Percentiles rank a stretch among this genome's conserved stretches.
Evolutionary conservation across 139 green algal species (phyloP).

Genomic region (Coelastrella sp.): DNA sequence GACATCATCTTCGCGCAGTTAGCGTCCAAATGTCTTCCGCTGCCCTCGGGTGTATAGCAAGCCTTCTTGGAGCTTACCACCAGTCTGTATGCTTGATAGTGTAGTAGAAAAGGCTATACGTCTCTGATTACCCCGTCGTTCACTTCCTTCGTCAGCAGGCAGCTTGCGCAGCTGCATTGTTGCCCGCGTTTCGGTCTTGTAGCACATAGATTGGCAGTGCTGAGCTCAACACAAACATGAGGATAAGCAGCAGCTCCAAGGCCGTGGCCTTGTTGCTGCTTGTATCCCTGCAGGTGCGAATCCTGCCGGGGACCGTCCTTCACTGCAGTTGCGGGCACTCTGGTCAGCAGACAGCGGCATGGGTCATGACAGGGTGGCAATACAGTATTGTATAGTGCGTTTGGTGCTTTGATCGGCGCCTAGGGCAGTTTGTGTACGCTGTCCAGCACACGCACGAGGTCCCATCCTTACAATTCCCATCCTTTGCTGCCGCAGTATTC

Average conservation of each 20-base stretch:
- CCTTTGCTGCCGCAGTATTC: slow-evolving; percentile 7
- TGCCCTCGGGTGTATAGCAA: not conserved
- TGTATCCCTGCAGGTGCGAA: slow-evolving; percentile 33
- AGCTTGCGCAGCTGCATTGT: not conserved
- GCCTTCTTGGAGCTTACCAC: not conserved
- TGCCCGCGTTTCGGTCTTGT: not conserved
- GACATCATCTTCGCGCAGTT: not conserved
- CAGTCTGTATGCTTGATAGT: not conserved
- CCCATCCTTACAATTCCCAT: not conserved
- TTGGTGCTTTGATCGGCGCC: not conserved
- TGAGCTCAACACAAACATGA: slow-evolving; percentile 21
- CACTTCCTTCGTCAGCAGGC: not conserved
- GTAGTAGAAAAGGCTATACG: not conserved
- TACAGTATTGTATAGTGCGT: not conserved
- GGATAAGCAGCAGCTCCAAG: slow-evolving; percentile 37
- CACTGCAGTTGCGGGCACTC: slow-evolving; percentile 27
- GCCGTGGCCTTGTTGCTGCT: slow-evolving; percentile 31
- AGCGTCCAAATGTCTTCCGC: slow-evolving; percentile 1
- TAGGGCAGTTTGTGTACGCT: not conserved
- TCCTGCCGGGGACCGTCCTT: not conserved
- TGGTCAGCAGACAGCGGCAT: not conserved
- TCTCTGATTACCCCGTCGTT: not conserved
- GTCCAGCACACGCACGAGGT: not conserved
- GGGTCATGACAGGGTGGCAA: too few relatives aligned
- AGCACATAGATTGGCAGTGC: not conserved